A percentile compares a stretch with the other conserved stretches of the same genome.
Evolutionary conservation across 768 basidiomycete genomes (phyloP).

Genomic region (Cystobasidium ongulense): DNA sequence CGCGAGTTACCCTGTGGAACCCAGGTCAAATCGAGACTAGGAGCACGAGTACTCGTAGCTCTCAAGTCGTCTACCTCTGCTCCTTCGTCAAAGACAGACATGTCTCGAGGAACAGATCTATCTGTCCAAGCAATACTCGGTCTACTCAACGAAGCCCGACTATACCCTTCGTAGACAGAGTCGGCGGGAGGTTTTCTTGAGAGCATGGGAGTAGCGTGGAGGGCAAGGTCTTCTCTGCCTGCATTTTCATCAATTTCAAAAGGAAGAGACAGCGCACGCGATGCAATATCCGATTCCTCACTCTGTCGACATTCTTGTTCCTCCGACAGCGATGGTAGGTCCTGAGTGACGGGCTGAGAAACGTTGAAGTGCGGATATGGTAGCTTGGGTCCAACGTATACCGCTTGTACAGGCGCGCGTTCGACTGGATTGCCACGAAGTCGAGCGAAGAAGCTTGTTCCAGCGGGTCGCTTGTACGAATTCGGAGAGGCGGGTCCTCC

Average conservation of each 20-base stretch:
- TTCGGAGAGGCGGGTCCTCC: not conserved
- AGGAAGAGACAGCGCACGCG: not conserved
- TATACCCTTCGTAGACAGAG: not conserved
- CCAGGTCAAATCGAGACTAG: slow-evolving; percentile 1
- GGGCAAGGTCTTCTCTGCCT: not conserved
- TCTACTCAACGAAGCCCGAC: not conserved
- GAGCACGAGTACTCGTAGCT: slow-evolving; percentile 1
- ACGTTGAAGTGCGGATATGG: not conserved
- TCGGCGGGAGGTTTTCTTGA: not conserved
- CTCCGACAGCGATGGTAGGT: not conserved
- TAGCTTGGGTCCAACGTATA: not conserved
- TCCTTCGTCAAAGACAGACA: not conserved
- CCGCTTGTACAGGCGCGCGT: not conserved
- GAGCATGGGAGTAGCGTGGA: not conserved
- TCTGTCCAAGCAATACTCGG: not conserved
- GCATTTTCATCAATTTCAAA: not conserved
- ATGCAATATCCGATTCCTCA: not conserved
- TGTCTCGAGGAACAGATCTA: not conserved
- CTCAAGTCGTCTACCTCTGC: not conserved
- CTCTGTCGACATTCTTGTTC: not conserved
- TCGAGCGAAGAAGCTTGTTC: slow-evolving; percentile 1
- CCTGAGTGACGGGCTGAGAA: not conserved
- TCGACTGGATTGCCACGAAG: not conserved
- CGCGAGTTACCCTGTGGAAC: not conserved
- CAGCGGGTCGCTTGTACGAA: not conserved